Evolutionary conservation across 148 eudicot species (phyloP).

Genomic region (Oxyria digyna): DNA sequence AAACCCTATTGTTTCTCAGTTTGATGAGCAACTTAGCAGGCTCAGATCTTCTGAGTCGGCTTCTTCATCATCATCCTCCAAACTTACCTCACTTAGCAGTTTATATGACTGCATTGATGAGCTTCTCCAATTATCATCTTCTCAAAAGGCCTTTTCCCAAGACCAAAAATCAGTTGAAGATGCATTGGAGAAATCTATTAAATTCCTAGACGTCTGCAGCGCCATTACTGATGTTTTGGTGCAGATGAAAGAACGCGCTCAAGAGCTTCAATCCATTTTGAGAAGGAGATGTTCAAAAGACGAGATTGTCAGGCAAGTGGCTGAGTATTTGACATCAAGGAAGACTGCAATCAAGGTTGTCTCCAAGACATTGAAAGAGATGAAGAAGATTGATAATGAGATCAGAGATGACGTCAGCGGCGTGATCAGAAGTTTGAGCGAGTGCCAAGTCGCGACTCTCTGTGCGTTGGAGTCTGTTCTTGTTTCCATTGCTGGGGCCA

Average conservation of each 20-base stretch:
- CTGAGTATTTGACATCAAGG: background rate
- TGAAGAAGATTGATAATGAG: background rate
- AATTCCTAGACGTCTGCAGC: background rate
- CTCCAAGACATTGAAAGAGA: background rate
- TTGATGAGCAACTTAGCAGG: conserved; percentile 5
- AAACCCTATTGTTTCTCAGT: background rate
- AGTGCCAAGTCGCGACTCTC: background rate
- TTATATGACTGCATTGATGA: conserved; percentile 2
- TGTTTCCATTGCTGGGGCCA: background rate
- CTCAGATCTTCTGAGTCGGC: conserved; percentile 3
- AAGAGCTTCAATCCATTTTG: background rate
- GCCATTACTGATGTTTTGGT: background rate
- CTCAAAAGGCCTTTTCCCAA: background rate
- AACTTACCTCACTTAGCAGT: background rate
- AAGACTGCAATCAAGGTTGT: background rate
- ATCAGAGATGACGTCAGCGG: background rate
- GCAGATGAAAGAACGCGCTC: background rate
- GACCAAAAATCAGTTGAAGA: background rate
- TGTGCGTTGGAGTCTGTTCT: background rate
- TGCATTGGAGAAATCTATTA: background rate
- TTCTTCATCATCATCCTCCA: conserved; percentile 1
- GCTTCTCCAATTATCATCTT: background rate
- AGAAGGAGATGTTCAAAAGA: background rate
- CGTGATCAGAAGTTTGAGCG: background rate
- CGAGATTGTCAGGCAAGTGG: background rate